Base-by-base conservation (phyloP, 441 rosid species). In the Cnidoscolus chayamansa region DNA sequence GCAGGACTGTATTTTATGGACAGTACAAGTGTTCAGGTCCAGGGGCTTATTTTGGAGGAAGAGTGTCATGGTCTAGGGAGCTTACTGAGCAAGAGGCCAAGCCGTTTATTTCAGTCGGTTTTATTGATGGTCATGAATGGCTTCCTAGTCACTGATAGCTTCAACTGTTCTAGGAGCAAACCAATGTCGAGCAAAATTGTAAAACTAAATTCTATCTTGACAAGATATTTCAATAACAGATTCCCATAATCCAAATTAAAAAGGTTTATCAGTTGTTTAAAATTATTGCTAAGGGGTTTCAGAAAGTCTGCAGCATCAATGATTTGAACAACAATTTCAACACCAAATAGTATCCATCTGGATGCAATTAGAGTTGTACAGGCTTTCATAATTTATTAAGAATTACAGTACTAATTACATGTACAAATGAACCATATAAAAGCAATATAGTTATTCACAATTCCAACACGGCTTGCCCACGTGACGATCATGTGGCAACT, bases 1-100 rank as follows among this genome's bases (percentile, higher is more conserved):
- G 72, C 77, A 88, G 90, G 90, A 85, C 90, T 15, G 89, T 86
- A 3, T 86, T 83, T 66, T 85, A 56, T 16, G 89, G 89, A 12
- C 86, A 81, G 71, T 86, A 83, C 65, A 81, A 79, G 54, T 84
- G 90, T 50, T 82, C 72, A 16, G 90, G 92, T 9, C 88, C 86
- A 0, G 88, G 86, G 2, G 82, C 88, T 6, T 73, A 78, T 19
- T 76, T 63, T n/a, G 83, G 79, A 16, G 81, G 84, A 31, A 70
- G 82, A 17, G 87, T 86, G 43, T 19, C 84, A 0, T 83, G 88
- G 88, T 84, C 88, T 0, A 80, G 87, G 76, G 92, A 86, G 76
- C 87, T 85, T 45, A 82, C 88, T 0, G 63, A 25, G 25, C 57
- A 74, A 31, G 76, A 86, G 77, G 89, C 86, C 6, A 13, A 58